These are phyloP conservation scores for Hericium alpestre DNA, from an alignment of 768 basidiomycete species.

Conservation along the genomic window DNA sequence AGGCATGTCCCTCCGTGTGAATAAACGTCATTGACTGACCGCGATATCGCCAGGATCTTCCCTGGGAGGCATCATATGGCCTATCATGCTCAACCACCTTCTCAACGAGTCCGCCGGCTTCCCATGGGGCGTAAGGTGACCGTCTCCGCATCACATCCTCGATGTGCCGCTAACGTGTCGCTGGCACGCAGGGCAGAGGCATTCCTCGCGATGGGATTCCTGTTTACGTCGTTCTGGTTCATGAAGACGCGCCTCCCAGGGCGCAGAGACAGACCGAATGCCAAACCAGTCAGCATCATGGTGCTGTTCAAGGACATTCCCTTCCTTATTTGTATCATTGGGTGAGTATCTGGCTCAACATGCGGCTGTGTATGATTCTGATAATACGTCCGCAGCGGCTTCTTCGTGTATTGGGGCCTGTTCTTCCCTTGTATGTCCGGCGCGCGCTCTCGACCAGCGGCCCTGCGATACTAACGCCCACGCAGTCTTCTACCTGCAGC, in stretches of 20 bases:
- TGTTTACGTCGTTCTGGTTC: conserved; percentile 30
- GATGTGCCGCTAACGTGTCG: too few species aligned
- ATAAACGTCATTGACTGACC: background rate
- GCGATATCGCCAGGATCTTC: conserved; percentile 21
- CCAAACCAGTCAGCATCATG: background rate
- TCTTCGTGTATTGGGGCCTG: background rate
- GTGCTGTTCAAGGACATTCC: background rate
- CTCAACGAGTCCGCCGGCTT: conserved; percentile 14
- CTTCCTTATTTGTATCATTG: background rate
- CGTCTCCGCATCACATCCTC: too few species aligned
- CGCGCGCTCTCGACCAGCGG: background rate
- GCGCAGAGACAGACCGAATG: background rate
- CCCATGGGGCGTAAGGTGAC: conserved; percentile 20
- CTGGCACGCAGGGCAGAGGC: conserved; percentile 22
- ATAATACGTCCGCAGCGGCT: too few species aligned
- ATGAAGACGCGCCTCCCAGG: conserved; percentile 6
- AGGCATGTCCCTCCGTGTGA: conserved; percentile 7
- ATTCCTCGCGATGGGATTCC: conserved; percentile 34
- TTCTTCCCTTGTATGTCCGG: background rate
- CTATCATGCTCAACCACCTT: conserved; percentile 19
- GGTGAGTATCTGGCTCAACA: too few species aligned
- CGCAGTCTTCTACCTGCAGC: conserved; percentile 1
- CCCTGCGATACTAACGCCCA: background rate
- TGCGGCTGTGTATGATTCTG: too few species aligned
- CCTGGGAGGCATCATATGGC: conserved; percentile 15